phyloP scores from a whole-genome alignment of 805 yeast genomes.

The Priceomyces haplophilus region DNA sequence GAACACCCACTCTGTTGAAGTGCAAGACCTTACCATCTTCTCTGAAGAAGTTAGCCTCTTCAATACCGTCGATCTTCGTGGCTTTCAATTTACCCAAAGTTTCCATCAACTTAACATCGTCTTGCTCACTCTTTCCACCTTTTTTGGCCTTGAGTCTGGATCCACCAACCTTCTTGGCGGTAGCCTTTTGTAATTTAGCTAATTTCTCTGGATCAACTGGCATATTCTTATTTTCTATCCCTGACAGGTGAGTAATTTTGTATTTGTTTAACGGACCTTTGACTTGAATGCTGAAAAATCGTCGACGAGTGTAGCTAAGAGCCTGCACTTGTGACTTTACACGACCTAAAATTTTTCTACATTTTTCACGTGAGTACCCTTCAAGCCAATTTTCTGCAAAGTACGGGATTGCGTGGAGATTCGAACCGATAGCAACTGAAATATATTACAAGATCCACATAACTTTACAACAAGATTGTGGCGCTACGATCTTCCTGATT shows the following conservation, averaged over 20 bases:
- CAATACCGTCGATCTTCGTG: slow-evolving; percentile 82
- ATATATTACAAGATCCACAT: no score
- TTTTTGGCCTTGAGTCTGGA: slow-evolving; percentile 93
- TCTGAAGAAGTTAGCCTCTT: slow-evolving; percentile 96
- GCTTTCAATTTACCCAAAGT: slow-evolving; percentile 87
- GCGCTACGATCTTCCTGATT: no score
- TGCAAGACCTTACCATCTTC: slow-evolving; percentile 96
- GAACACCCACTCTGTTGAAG: slow-evolving; percentile 95
- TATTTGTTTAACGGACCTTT: not conserved
- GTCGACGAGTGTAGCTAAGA: slow-evolving; percentile 13
- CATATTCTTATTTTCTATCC: slow-evolving; percentile 40
- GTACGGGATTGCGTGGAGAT: not conserved
- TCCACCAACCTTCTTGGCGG: slow-evolving; percentile 74
- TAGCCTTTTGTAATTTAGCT: slow-evolving; percentile 85
- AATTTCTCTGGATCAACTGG: slow-evolving; percentile 92
- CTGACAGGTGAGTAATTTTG: not conserved
- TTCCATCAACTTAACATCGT: slow-evolving; percentile 87
- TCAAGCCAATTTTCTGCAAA: not conserved
- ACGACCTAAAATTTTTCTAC: slow-evolving; percentile 3
- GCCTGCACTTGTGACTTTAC: not conserved
- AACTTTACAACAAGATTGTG: no score
- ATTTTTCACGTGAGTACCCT: not conserved
- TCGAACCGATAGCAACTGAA: not conserved
- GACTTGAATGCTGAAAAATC: slow-evolving; percentile 10
- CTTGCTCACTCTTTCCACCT: slow-evolving; percentile 66